Evolutionary conservation across 169 alveolate genomes (phyloP).

Genomic region (Eimeria mitis): DNA sequence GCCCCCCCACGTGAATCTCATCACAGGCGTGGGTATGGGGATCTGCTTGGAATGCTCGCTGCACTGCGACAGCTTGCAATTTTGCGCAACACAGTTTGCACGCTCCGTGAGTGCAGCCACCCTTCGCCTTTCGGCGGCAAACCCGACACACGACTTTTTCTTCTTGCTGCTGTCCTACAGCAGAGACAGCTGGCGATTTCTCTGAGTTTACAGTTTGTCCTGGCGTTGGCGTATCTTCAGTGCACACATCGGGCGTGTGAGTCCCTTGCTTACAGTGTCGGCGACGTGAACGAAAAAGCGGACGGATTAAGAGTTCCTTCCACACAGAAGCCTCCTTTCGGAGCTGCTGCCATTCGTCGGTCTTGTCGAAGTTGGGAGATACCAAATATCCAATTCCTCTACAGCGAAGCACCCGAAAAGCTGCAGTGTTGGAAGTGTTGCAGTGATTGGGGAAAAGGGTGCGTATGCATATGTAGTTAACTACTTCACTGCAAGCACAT

Average conservation of each 20-base stretch:
- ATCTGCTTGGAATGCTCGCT: background rate
- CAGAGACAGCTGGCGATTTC: background rate
- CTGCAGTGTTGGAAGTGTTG: background rate
- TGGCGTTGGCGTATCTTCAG: background rate
- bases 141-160: constrained; percentile 8
- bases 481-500: background rate
- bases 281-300: constrained; percentile 18
- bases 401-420: background rate
- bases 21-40: background rate
- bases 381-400: constrained; percentile 79
- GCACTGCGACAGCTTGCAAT: constrained; percentile 60
- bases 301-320: constrained; percentile 34
- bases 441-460: background rate
- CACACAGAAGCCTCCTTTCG: constrained; percentile 15
- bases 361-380: constrained; percentile 28
- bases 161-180: background rate
- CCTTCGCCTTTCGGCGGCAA: constrained; percentile 68
- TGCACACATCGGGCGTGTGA: background rate
- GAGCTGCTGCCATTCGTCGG: constrained; percentile 65
- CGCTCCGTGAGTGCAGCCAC: constrained; percentile 68
- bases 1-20: constrained; percentile 51
- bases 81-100: constrained; percentile 80
- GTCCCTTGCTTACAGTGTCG: background rate
- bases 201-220: background rate
- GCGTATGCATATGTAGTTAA: background rate